These are phyloP conservation scores for Eucalyptus pauciflora DNA, from an alignment of 345 rosid species.

Conservation along the genomic window DNA sequence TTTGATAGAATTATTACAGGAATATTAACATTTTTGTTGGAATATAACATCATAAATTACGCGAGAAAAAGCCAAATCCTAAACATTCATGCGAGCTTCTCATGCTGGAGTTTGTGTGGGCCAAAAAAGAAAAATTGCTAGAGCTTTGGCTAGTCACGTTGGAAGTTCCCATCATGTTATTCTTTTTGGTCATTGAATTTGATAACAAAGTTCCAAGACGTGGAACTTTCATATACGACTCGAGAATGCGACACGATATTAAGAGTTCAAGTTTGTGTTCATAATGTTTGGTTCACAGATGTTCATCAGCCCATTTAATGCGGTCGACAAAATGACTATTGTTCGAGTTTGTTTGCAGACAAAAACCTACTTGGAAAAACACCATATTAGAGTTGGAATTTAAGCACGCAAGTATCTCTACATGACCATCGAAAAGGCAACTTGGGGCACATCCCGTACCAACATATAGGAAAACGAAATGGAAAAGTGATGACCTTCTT, in stretches of 20 bases:
- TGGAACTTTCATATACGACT: background rate
- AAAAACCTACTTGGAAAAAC: too few relatives aligned
- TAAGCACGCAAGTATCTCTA: too few relatives aligned
- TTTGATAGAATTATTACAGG: too few relatives aligned
- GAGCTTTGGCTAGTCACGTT: background rate
- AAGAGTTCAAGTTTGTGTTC: background rate
- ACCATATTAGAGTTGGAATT: too few relatives aligned
- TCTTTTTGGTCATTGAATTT: background rate
- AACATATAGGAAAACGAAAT: too few relatives aligned
- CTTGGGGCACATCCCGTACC: too few relatives aligned
- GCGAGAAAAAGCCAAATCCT: too few relatives aligned
- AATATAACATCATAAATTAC: too few relatives aligned
- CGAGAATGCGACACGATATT: background rate
- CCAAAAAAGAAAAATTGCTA: background rate
- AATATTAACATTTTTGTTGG: too few relatives aligned
- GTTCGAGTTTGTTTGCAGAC: background rate
- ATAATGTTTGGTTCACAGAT: background rate
- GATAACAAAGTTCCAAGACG: background rate
- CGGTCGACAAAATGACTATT: background rate
- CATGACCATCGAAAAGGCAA: too few relatives aligned
- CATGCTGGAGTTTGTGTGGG: background rate
- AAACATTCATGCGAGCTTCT: background rate
- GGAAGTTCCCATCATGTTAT: too few relatives aligned
- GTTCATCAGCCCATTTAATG: background rate
- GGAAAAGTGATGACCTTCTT: too few relatives aligned